Conservation (phyloP, 768 basidiomycete genomes). For the Cyathus striatus region DNA sequence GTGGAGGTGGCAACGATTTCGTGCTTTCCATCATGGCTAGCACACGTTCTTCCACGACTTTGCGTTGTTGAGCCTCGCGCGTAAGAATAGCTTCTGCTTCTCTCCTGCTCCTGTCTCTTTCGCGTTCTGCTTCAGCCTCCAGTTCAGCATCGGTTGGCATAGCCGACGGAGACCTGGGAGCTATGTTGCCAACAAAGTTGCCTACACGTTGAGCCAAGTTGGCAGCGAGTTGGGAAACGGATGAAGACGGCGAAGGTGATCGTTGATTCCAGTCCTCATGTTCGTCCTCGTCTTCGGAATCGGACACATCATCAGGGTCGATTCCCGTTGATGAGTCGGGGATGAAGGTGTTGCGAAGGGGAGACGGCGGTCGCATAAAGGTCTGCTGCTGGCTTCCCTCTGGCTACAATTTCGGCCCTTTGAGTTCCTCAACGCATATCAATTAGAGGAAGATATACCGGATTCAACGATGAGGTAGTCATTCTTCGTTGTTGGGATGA, state of each 20-base stretch:
- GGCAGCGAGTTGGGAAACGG: constrained; percentile 68
- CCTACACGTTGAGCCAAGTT: constrained; percentile 75
- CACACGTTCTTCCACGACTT: constrained; percentile 67
- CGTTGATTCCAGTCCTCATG: constrained; percentile 27
- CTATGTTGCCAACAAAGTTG: constrained; percentile 53
- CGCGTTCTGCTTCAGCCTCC: constrained; percentile 74
- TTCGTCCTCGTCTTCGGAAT: constrained; percentile 32
- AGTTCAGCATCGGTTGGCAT: constrained; percentile 72
- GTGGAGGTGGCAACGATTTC: constrained; percentile 50
- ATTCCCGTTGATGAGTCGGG: constrained; percentile 55
- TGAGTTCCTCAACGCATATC: background rate
- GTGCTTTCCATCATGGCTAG: constrained; percentile 64
- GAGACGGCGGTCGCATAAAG: constrained; percentile 58
- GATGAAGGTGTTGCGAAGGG: constrained; percentile 60
- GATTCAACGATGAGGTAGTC: constrained; percentile 23
- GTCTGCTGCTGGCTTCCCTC: constrained; percentile 30
- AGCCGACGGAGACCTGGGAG: constrained; percentile 29
- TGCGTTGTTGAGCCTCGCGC: constrained; percentile 64
- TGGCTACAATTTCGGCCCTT: constrained; percentile 29
- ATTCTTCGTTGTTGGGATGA: constrained; percentile 18
- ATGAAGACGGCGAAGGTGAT: constrained; percentile 63
- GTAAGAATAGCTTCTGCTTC: constrained; percentile 78
- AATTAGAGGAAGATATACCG: constrained; percentile 17
- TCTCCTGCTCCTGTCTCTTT: constrained; percentile 68
- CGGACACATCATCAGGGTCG: constrained; percentile 40